phyloP scores from a whole-genome alignment of 352 stramenopile genomes.

The Phytophthora nicotianae region DNA sequence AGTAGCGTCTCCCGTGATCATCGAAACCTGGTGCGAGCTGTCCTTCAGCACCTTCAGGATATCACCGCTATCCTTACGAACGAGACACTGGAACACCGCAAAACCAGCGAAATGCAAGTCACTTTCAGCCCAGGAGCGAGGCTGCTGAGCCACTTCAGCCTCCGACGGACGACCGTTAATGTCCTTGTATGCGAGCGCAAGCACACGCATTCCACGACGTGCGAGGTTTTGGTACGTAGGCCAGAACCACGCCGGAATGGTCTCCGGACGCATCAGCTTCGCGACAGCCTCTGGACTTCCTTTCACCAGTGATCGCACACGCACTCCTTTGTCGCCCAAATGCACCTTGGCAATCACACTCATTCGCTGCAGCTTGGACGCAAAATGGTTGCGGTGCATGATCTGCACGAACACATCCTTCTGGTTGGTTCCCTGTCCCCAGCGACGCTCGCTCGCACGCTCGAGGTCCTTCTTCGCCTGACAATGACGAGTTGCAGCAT shows the following conservation, averaged over 20 bases:
- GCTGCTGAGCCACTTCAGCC: conserved; percentile 77
- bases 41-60: conserved; percentile 94
- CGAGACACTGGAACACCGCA: conserved; percentile 87
- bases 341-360: conserved; percentile 94
- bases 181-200: conserved; percentile 96
- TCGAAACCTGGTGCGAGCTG: conserved; percentile 94
- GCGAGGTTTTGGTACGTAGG: conserved; percentile 86
- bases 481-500: conserved; percentile 73
- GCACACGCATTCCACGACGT: conserved; percentile 89
- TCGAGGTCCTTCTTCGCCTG: conserved; percentile 78
- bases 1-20: conserved; percentile 99
- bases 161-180: conserved; percentile 77
- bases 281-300: conserved; percentile 96
- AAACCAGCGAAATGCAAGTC: conserved; percentile 97
- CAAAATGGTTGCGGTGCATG: conserved; percentile 95
- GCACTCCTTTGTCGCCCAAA: conserved; percentile 65
- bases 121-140: conserved; percentile 91
- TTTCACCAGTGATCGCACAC: conserved; percentile 94
- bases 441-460: conserved; percentile 69
- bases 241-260: conserved; percentile 92
- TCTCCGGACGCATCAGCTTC: conserved; percentile 76
- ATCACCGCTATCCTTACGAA: conserved; percentile 96
- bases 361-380: conserved; percentile 97
- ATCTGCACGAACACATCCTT: conserved; percentile 91
- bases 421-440: conserved; percentile 66